Evolutionary conservation across 2,329 filamentous ascomycete genomes (phyloP).

Genomic region (Talaromyces sp.): DNA sequence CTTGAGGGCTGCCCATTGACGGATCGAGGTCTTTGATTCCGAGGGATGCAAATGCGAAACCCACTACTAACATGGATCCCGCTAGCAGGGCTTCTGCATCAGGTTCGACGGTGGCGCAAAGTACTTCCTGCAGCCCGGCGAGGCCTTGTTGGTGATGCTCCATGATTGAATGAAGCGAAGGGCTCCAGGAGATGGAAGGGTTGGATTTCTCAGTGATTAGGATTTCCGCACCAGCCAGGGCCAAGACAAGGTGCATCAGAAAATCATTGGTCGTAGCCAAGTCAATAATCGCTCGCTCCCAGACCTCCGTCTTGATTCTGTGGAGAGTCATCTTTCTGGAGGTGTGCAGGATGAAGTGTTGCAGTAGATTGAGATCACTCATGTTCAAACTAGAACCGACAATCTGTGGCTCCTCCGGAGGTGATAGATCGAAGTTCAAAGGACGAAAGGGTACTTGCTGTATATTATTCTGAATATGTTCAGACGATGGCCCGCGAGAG

Average conservation of each 20-base stretch:
- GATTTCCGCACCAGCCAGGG: neutral
- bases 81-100: neutral
- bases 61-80: neutral
- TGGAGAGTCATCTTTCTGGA: constrained; percentile 11
- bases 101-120: neutral
- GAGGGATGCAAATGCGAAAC: constrained; percentile 11
- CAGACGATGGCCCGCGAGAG: neutral
- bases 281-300: constrained; percentile 17
- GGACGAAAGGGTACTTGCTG: neutral
- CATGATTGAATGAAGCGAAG: constrained; percentile 1
- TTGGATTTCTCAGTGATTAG: neutral
- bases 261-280: neutral
- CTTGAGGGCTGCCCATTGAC: neutral
- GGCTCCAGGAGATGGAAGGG: neutral
- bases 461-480: neutral
- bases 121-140: neutral
- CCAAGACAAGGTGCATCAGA: neutral
- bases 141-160: constrained; percentile 12
- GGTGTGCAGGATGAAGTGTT: constrained; percentile 9
- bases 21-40: constrained; percentile 3
- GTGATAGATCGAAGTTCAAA: neutral
- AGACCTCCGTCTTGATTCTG: neutral
- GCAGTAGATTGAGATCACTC: constrained; percentile 1
- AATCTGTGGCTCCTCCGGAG: neutral
- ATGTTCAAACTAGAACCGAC: neutral